phyloP scores from a whole-genome alignment of 176 grass and related monocot species.

The Miscanthus lutarioriparius region DNA sequence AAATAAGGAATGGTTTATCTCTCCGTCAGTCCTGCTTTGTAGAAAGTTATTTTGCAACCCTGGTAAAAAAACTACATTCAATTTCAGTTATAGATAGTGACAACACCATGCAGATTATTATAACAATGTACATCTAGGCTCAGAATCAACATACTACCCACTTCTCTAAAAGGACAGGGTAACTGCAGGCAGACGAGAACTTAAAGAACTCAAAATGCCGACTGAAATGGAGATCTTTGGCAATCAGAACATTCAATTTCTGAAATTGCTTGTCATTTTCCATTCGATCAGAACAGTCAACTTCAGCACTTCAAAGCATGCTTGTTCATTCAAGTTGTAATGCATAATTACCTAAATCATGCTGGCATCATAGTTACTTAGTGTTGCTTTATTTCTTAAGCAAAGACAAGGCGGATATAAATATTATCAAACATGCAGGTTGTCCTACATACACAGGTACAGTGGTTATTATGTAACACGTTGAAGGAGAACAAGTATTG shows the following conservation, averaged over 20 bases:
- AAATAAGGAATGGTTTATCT: not conserved
- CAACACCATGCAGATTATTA: not conserved
- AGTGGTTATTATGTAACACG: not conserved
- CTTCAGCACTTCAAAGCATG: slow-evolving; percentile 29
- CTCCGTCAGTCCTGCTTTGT: not conserved
- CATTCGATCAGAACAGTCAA: not conserved
- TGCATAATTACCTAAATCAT: slow-evolving; percentile 17
- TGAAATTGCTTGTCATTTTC: slow-evolving; percentile 18
- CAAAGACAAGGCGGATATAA: not conserved
- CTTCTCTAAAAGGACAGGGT: not conserved
- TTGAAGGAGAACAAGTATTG: not conserved
- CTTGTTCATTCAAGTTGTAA: not conserved
- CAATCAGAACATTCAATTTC: not conserved
- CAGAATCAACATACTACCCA: not conserved
- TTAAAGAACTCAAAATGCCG: not conserved
- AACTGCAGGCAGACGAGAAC: not conserved
- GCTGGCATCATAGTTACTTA: not conserved
- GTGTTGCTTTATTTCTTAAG: not conserved
- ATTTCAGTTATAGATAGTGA: not conserved
- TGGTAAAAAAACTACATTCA: not conserved
- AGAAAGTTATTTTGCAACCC: not conserved
- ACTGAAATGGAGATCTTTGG: not conserved
- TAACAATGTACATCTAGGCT: slow-evolving; percentile 21
- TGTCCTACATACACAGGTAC: not conserved
- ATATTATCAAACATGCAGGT: not conserved